Evolutionary conservation across 2,329 filamentous ascomycete species (phyloP), one percentile per base, ranked within the genome.

Genomic region (Drechmeria coniospora): DNA sequence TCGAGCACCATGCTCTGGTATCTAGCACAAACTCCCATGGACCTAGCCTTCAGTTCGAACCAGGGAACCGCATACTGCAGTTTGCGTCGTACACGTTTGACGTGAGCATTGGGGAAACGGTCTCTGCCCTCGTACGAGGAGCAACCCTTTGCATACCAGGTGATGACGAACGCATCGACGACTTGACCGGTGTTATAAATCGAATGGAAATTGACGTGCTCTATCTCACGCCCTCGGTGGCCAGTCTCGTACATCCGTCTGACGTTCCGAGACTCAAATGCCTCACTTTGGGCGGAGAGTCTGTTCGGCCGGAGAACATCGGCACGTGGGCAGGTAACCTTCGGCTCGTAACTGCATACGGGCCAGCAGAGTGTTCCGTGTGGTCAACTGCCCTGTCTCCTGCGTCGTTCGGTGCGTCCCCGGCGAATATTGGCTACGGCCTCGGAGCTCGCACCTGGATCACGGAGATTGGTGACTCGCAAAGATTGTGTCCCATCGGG

Each of bases 391-490:
- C n/a, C n/a, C n/a, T n/a, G n/a, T n/a, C n/a, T n/a, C n/a, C n/a
- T n/a, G n/a, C n/a, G n/a, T 8, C 17, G 14, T 21, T 6, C 14
- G 15, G 19, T 16, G 15, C 28, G 16, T n/a, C 21, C 9, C n/a
- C n/a, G n/a, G n/a, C n/a, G n/a, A 16, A 9, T 13, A 29, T 29
- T 20, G 28, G 28, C 8, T 5, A 10, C 5, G 17, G 18, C 4
- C 17, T 21, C 15, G 29, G 15, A 12, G 18, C 15, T 4, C 16
- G 8, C 3, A 9, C 18, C 6, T 47, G 45, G 44, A 31, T 46
- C 4, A 36, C 44, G 1, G 26, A 34, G 13, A 18, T 37, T 3
- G 23, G 38, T 3, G 27, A 41, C 7, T 28, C 29, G n/a, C 10
- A 40, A 14, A 15, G 14, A 3, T 28, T 48, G 4, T 25, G 36